A percentile compares a stretch with the other conserved stretches of the same genome.
phyloP scores from a whole-genome alignment of 2,329 filamentous ascomycete species.

The Madurella fahalii region DNA sequence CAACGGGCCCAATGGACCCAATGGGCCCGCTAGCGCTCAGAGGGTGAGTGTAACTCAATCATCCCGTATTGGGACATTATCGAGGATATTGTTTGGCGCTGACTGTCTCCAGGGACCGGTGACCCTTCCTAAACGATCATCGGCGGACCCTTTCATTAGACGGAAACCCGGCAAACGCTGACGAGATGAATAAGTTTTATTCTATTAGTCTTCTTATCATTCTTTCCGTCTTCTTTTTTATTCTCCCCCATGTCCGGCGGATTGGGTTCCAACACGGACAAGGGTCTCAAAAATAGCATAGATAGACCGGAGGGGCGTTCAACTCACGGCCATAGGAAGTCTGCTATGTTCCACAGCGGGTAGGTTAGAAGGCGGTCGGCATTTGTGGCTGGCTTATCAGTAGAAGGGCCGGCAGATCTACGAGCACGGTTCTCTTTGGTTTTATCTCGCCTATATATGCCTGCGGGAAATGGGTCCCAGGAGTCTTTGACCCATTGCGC shows the following conservation, averaged over 20 bases:
- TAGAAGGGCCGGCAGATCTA: no score
- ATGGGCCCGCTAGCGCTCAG: background rate
- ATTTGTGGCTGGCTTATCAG: no score
- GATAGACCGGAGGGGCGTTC: no score
- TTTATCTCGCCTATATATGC: no score
- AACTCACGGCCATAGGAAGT: no score
- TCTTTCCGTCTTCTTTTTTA: background rate
- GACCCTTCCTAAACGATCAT: constrained; percentile 33
- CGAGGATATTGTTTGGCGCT: background rate
- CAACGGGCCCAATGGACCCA: constrained; percentile 9
- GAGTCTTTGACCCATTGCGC: no score
- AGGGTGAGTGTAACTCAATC: constrained; percentile 9
- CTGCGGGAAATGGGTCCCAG: no score
- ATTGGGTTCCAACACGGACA: no score
- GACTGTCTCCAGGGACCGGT: constrained; percentile 9
- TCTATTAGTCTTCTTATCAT: background rate
- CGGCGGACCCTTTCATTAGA: constrained; percentile 44
- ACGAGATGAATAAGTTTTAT: background rate
- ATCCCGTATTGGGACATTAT: background rate
- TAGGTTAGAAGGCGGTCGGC: no score
- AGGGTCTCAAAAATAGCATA: no score
- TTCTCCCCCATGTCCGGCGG: background rate
- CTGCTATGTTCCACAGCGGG: no score
- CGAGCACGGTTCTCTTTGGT: no score
- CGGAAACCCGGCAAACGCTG: constrained; percentile 30